Conservation (phyloP, 768 basidiomycete genomes). For the Tulasnella sp. region DNA sequence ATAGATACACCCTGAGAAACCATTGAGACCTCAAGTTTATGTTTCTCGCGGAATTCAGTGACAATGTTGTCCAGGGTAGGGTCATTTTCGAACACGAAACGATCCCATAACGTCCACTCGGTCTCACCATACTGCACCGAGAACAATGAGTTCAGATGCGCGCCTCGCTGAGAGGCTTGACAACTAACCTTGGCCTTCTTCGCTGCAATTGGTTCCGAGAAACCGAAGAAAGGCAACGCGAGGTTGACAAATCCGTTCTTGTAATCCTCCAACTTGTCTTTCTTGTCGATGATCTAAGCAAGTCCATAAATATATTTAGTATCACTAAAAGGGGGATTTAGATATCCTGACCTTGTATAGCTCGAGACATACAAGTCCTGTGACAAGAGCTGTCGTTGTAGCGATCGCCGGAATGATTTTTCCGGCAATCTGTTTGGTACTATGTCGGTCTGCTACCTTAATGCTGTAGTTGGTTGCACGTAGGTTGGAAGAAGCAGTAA, state of each 20-base stretch:
- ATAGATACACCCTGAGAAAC: slow-evolving; percentile 95
- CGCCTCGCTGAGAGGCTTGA: background rate
- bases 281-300: slow-evolving; percentile 87
- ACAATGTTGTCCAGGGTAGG: slow-evolving; percentile 79
- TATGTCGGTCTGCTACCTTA: slow-evolving; percentile 69
- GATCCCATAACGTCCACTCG: slow-evolving; percentile 98
- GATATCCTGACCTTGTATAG: slow-evolving; percentile 71
- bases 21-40: slow-evolving; percentile 85
- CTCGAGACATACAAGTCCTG: slow-evolving; percentile 91
- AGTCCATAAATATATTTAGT: background rate
- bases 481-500: slow-evolving; percentile 93
- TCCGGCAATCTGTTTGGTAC: slow-evolving; percentile 94
- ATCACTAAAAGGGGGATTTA: background rate
- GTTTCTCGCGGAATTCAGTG: slow-evolving; percentile 66
- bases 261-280: slow-evolving; percentile 85
- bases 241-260: slow-evolving; percentile 99
- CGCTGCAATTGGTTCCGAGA: slow-evolving; percentile 92
- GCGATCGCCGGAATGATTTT: slow-evolving; percentile 99
- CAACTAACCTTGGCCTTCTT: slow-evolving; percentile 54
- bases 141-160: background rate
- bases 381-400: slow-evolving; percentile 92
- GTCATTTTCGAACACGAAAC: slow-evolving; percentile 83
- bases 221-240: slow-evolving; percentile 96
- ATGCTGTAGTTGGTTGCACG: slow-evolving; percentile 94
- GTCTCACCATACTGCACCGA: slow-evolving; percentile 48